Evolutionary conservation across 257 asterid species (phyloP).

Genomic region (Echites panduratus): DNA sequence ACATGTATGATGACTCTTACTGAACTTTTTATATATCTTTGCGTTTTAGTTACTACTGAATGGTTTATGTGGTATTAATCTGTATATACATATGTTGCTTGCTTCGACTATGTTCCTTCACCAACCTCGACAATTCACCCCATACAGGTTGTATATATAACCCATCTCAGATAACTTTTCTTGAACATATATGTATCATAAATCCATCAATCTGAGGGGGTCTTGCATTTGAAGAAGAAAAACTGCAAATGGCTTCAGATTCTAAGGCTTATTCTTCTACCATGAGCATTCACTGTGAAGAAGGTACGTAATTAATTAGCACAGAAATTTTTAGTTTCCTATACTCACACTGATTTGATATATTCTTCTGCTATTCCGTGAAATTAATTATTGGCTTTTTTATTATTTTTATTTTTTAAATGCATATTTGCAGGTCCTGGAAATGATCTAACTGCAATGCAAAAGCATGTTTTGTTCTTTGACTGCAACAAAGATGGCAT

Average conservation of each 20-base stretch:
- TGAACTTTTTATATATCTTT: neutral
- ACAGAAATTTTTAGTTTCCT: too few species aligned
- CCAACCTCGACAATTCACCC: neutral
- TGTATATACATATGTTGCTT: neutral
- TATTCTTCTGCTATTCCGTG: too few species aligned
- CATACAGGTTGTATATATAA: neutral
- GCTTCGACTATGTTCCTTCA: neutral
- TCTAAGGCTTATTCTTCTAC: neutral
- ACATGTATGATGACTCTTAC: neutral
- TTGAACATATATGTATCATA: neutral
- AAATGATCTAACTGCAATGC: slow-evolving; percentile 30
- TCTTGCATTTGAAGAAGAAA: neutral
- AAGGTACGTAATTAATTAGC: too few species aligned
- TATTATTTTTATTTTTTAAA: too few species aligned
- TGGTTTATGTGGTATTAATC: slow-evolving; percentile 1
- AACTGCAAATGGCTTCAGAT: slow-evolving; percentile 1
- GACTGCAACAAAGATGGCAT: slow-evolving; percentile 57
- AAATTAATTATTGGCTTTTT: too few species aligned
- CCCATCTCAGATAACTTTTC: neutral
- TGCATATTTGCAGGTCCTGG: neutral
- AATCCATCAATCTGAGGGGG: neutral
- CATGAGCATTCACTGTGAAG: neutral
- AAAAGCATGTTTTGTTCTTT: slow-evolving; percentile 64
- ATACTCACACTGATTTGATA: too few species aligned
- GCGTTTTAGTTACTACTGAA: neutral